Evolutionary conservation across 2,329 filamentous ascomycete species (phyloP), one percentile per base, ranked within the genome.

Genomic region (Lachnellula willkommii): DNA sequence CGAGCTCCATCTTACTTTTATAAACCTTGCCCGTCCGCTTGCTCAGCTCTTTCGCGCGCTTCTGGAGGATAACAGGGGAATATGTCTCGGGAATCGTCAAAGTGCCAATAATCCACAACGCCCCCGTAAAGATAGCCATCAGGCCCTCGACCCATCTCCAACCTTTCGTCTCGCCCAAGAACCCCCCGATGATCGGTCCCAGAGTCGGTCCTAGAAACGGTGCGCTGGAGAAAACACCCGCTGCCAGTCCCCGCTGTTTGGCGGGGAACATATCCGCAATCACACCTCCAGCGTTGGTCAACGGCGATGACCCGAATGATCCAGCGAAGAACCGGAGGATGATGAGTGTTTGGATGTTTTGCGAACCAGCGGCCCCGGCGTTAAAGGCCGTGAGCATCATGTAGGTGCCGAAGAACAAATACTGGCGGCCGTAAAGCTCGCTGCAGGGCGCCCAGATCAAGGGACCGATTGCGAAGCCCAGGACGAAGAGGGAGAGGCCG

Each of bases 81-180:
- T 84, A 85, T 0, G 82, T 85, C 69, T 85, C 82, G 2, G 81
- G 81, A 2, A 85, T 75, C 37, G 76, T 60, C 32, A 82, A 55
- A 0, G 73, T 65, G 52, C 77, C 78, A 47, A 77, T 37, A 39
- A 84, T 75, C 79, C 81, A 85, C 47, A 87, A 75, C 9, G 77
- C 89, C 0, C 84, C 87, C 0, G 87, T 90, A 5, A 92, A 77
- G 2, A 84, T 72, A 1, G 82, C 63, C 55, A 90, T 79, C 47
- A 93, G 71, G 1, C 83, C 70, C 0, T 76, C 82, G 0, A 91
- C 82, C 90, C 90, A 95, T 57, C 88, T 82, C 89, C 89, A 95
- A 2, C 73, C 79, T 5, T 82, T 76, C 50, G 79, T 73, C 66
- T 83, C 77, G 12, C 83, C 82, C 2, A 88, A 72, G 68, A 89